A percentile compares a stretch with the other conserved stretches of the same genome.
phyloP scores from a whole-genome alignment of 139 green algal genomes.

The Coelastrella sp. region DNA sequence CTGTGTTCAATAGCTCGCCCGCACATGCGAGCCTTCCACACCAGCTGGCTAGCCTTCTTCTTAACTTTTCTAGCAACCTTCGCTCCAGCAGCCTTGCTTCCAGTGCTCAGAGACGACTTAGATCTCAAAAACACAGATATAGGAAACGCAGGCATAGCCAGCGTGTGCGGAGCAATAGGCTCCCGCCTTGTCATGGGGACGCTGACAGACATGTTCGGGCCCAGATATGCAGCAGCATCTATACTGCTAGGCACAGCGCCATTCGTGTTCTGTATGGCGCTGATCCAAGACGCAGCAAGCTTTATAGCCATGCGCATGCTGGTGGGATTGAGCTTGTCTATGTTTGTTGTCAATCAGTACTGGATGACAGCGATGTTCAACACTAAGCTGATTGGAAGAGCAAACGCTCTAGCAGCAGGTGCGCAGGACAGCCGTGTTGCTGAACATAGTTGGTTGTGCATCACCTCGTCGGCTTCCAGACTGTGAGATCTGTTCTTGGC shows the following conservation, averaged over 20 bases:
- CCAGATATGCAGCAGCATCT: constrained; percentile 59
- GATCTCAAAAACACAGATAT: constrained; percentile 38
- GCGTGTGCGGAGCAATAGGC: constrained; percentile 69
- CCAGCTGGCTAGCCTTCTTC: constrained; percentile 65
- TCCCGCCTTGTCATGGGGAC: constrained; percentile 70
- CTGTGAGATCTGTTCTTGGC: too few species aligned
- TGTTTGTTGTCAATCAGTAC: constrained; percentile 88
- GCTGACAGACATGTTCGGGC: constrained; percentile 83
- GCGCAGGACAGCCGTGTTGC: too few species aligned
- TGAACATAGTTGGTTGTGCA: too few species aligned
- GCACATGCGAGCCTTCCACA: constrained; percentile 59
- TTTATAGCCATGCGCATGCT: constrained; percentile 79
- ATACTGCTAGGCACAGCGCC: constrained; percentile 69
- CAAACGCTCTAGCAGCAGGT: constrained; percentile 76
- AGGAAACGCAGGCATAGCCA: constrained; percentile 58
- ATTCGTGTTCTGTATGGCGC: constrained; percentile 71
- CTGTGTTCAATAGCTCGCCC: constrained; percentile 9
- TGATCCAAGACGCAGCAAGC: constrained; percentile 64
- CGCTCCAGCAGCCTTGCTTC: constrained; percentile 69
- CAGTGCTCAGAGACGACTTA: constrained; percentile 52
- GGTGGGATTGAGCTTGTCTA: constrained; percentile 82
- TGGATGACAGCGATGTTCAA: constrained; percentile 78
- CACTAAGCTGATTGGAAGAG: constrained; percentile 64
- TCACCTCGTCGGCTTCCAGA: too few species aligned
- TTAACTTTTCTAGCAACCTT: constrained; percentile 79